Evolutionary conservation across 257 asterid genomes (phyloP).

Genomic region (Ilex asprella): DNA sequence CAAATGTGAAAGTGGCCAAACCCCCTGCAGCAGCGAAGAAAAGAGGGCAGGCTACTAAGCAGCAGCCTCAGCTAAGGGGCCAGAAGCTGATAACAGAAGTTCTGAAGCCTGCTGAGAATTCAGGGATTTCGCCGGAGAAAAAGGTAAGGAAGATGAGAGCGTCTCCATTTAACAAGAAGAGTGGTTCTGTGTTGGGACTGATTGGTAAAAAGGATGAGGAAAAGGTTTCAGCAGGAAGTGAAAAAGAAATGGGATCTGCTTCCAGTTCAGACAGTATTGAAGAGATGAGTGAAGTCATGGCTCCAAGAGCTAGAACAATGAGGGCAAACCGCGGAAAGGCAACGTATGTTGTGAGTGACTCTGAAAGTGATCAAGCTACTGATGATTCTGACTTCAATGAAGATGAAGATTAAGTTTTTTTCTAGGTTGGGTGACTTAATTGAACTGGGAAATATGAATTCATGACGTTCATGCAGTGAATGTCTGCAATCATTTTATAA

Average conservation of each 20-base stretch:
- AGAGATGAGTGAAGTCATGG: conserved; percentile 23
- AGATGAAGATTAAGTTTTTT: conserved; percentile 20
- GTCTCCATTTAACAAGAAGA: conserved; percentile 92
- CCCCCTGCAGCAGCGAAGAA: conserved; percentile 55
- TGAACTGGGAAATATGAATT: too few species aligned
- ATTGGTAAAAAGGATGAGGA: conserved; percentile 18
- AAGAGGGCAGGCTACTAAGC: conserved; percentile 47
- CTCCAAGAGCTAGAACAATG: conserved; percentile 5
- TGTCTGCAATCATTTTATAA: too few species aligned
- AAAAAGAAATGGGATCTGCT: conserved; percentile 8
- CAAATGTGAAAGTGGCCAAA: conserved; percentile 21
- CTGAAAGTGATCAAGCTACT: conserved; percentile 28
- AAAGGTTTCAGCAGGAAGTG: conserved; percentile 19
- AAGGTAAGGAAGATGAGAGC: conserved; percentile 80
- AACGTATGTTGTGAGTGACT: conserved; percentile 57
- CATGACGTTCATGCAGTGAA: too few species aligned
- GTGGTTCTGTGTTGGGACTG: conserved; percentile 60
- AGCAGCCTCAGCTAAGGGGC: conserved; percentile 25
- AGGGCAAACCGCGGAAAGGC: conserved; percentile 40
- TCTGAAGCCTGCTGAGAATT: conserved; percentile 40
- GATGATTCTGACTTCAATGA: conserved; percentile 42
- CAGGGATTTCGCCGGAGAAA: conserved; percentile 56
- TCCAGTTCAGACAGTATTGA: conserved; percentile 35
- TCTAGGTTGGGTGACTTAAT: not conserved
- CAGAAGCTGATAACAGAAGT: conserved; percentile 78